Evolutionary conservation across 495 filamentous ascomycete genomes (phyloP).

Genomic region (Pyrenopolyporus hunteri): DNA sequence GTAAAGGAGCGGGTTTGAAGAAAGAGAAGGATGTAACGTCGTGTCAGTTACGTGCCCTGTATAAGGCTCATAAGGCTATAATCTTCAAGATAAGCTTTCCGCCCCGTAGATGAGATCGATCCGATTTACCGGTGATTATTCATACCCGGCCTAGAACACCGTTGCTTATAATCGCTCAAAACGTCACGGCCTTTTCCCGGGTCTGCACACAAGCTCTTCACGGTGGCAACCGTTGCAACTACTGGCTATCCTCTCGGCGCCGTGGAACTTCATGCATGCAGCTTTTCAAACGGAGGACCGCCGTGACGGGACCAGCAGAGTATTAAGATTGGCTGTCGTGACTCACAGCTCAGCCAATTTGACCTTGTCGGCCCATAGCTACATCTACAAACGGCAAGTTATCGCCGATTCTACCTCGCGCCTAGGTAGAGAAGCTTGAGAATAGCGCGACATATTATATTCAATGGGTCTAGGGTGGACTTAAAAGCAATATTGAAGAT

Average conservation of each 20-base stretch:
- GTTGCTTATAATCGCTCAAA: not conserved
- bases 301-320: slow-evolving; percentile 1
- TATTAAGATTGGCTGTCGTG: not conserved
- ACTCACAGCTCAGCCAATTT: not conserved
- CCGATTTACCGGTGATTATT: slow-evolving; percentile 2
- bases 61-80: too few relatives aligned
- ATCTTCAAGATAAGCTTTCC: not conserved
- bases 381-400: not conserved
- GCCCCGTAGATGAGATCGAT: slow-evolving; percentile 5
- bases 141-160: not conserved
- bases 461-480: too few relatives aligned
- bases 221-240: not conserved
- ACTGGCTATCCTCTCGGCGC: not conserved
- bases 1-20: too few relatives aligned
- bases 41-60: not conserved
- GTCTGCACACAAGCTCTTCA: too few relatives aligned
- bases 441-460: too few relatives aligned
- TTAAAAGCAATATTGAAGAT: too few relatives aligned
- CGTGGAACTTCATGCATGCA: slow-evolving; percentile 15
- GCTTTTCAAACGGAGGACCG: slow-evolving; percentile 5
- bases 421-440: too few relatives aligned
- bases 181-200: not conserved
- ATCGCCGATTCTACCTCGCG: too few relatives aligned
- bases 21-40: too few relatives aligned
- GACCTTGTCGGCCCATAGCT: not conserved